Conservation (phyloP, 1,139 yeast species). For the Suhomyces panamericanus region DNA sequence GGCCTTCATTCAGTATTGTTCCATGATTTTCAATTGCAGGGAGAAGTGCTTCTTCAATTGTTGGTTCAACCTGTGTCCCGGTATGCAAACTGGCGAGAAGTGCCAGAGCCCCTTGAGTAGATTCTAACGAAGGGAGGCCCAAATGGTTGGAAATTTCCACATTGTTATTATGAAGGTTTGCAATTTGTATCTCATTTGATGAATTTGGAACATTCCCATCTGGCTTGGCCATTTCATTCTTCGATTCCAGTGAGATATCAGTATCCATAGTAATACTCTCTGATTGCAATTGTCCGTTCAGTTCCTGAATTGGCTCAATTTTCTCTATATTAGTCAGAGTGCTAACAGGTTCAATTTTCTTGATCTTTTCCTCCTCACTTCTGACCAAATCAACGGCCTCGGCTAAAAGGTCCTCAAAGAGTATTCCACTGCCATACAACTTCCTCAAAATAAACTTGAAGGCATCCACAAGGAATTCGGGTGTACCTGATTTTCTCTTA, state of each 20-base stretch:
- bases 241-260: not conserved
- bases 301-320: not conserved
- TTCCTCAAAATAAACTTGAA: constrained; percentile 33
- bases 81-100: too few species aligned
- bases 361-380: constrained; percentile 3
- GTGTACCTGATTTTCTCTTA: constrained; percentile 12
- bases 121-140: too few species aligned
- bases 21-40: too few species aligned
- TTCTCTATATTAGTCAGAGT: not conserved
- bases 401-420: constrained; percentile 26
- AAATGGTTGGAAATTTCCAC: too few species aligned
- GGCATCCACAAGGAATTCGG: constrained; percentile 24
- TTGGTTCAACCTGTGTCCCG: too few species aligned
- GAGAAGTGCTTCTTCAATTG: too few species aligned
- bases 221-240: too few species aligned
- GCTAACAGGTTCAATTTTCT: not conserved
- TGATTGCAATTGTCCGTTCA: not conserved
- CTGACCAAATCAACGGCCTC: constrained; percentile 23
- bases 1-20: too few species aligned
- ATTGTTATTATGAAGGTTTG: not conserved
- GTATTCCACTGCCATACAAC: constrained; percentile 36
- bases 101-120: too few species aligned
- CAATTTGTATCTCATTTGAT: too few species aligned
- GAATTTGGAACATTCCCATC: too few species aligned
- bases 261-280: not conserved